Evolutionary conservation across 2,329 filamentous ascomycete species (phyloP).

Genomic region (Fonsecaea multimorphosa): DNA sequence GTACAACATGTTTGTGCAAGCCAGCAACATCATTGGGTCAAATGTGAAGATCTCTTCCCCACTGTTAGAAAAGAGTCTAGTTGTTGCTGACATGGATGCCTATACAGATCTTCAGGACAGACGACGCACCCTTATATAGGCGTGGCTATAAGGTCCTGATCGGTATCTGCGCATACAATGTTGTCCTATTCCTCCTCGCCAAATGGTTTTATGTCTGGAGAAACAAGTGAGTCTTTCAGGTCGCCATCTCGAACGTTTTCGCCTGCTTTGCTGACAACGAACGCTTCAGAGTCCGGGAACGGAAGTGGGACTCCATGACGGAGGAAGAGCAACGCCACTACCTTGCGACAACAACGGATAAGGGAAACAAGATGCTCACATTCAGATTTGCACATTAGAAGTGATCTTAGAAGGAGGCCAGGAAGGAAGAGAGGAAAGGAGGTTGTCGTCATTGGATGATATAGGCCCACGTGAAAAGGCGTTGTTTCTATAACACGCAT

Average conservation of each 20-base stretch:
- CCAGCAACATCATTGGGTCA: conserved; percentile 45
- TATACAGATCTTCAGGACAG: conserved; percentile 51
- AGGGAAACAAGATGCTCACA: conserved; percentile 47
- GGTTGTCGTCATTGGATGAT: not conserved
- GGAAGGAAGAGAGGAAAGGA: not conserved
- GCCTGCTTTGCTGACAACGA: not conserved
- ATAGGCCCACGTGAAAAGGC: not conserved
- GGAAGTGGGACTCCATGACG: conserved; percentile 53
- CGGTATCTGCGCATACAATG: conserved; percentile 56
- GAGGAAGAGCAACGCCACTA: conserved; percentile 48
- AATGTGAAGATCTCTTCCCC: conserved; percentile 34
- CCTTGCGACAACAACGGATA: conserved; percentile 47
- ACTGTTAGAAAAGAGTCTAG: not conserved
- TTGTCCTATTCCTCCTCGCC: conserved; percentile 57
- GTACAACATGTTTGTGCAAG: conserved; percentile 51
- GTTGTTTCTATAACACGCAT: not conserved
- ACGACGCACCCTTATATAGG: conserved; percentile 64
- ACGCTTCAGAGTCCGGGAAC: conserved; percentile 24
- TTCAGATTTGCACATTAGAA: conserved; percentile 34
- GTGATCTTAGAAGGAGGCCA: not conserved
- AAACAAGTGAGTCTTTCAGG: conserved; percentile 43
- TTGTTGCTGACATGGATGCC: conserved; percentile 4
- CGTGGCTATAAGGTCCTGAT: conserved; percentile 65
- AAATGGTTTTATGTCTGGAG: conserved; percentile 50
- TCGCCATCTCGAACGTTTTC: not conserved